Evolutionary conservation across 768 basidiomycete genomes (phyloP).

Genomic region (Lactifluus volemus): DNA sequence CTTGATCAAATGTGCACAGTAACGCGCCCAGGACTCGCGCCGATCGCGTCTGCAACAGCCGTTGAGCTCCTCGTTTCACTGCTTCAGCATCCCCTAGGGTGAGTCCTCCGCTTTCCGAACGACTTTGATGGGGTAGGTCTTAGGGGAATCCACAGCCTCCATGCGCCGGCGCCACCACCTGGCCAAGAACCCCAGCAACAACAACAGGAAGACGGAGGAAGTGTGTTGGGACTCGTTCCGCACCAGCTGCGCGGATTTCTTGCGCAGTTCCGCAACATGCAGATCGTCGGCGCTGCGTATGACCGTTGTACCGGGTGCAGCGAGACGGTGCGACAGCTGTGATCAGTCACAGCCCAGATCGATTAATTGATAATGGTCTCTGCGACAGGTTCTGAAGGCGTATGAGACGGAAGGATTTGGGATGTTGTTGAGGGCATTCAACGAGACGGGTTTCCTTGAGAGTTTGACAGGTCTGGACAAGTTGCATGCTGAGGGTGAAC

Average conservation of each 20-base stretch:
- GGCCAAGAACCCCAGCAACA: constrained; percentile 23
- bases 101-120: not conserved
- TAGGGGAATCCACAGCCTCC: constrained; percentile 29
- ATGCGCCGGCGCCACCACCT: constrained; percentile 65
- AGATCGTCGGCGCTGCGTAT: constrained; percentile 81
- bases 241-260: constrained; percentile 92
- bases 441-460: constrained; percentile 74
- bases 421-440: constrained; percentile 75
- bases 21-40: constrained; percentile 87
- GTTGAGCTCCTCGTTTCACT: constrained; percentile 88
- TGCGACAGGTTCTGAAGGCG: constrained; percentile 58
- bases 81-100: constrained; percentile 88
- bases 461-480: constrained; percentile 46
- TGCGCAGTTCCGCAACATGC: constrained; percentile 75
- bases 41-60: constrained; percentile 85
- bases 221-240: constrained; percentile 80
- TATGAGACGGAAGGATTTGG: constrained; percentile 76
- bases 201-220: constrained; percentile 23
- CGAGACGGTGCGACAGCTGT: constrained; percentile 44
- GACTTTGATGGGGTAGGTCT: not conserved
- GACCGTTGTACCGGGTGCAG: constrained; percentile 88
- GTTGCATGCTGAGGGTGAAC: constrained; percentile 45
- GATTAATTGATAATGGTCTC: not conserved
- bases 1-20: constrained; percentile 99
- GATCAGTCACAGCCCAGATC: not conserved